Conservation (phyloP, 2,329 filamentous ascomycete genomes). For the Monilinia laxa region DNA sequence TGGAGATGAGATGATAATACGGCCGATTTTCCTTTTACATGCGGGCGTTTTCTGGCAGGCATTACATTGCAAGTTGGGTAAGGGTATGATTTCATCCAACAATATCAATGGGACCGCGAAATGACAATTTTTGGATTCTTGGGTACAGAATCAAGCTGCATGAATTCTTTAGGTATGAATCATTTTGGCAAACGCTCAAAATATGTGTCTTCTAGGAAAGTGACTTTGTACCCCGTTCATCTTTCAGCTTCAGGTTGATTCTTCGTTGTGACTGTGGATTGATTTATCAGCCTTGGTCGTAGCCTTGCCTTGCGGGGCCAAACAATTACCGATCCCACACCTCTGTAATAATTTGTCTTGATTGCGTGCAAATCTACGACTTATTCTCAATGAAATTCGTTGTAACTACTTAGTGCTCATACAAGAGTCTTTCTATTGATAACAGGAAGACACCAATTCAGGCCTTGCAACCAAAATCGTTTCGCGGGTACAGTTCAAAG, state of each 20-base stretch:
- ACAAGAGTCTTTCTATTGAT: background rate
- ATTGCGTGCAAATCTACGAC: background rate
- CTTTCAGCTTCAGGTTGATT: background rate
- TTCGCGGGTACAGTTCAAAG: background rate
- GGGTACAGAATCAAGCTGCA: background rate
- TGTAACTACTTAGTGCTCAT: background rate
- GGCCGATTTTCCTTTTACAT: background rate
- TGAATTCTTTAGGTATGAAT: slow-evolving; percentile 2
- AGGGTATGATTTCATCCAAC: slow-evolving; percentile 4
- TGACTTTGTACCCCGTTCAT: background rate
- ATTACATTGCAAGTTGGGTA: slow-evolving; percentile 17
- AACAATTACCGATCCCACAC: slow-evolving; percentile 14
- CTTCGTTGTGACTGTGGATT: slow-evolving; percentile 6
- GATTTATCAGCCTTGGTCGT: slow-evolving; percentile 20
- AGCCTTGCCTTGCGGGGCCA: slow-evolving; percentile 20
- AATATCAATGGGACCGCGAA: background rate
- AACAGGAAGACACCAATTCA: background rate
- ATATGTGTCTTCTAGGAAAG: background rate
- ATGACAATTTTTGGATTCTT: background rate
- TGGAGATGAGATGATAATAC: background rate
- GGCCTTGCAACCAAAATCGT: background rate
- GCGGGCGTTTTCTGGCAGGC: slow-evolving; percentile 16
- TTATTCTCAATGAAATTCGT: background rate
- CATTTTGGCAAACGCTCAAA: background rate
- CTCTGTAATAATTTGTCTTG: slow-evolving; percentile 18